Conservation (phyloP, 192 early-diverging fungal species). For the Coemansia interrupta region DNA sequence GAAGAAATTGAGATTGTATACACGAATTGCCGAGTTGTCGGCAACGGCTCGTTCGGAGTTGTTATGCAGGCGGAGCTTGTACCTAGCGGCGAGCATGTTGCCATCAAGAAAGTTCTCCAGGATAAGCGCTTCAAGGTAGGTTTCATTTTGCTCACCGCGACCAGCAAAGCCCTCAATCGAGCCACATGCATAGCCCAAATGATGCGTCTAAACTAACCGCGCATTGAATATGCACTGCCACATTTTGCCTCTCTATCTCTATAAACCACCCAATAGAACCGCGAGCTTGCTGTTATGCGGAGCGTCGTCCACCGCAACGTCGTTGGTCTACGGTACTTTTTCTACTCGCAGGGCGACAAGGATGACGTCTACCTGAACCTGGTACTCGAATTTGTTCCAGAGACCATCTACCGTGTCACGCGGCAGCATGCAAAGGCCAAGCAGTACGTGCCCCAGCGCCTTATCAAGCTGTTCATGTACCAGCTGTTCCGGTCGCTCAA, state of each 20-base stretch:
- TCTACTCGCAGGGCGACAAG: slow-evolving; percentile 89
- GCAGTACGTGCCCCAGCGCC: slow-evolving; percentile 91
- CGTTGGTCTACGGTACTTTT: slow-evolving; percentile 83
- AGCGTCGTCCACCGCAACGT: slow-evolving; percentile 92
- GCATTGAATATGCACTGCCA: too few relatives aligned
- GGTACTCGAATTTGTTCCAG: slow-evolving; percentile 91
- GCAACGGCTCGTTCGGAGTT: slow-evolving; percentile 97
- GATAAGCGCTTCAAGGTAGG: slow-evolving; percentile 89
- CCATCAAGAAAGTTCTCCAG: slow-evolving; percentile 98
- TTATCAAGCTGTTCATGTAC: slow-evolving; percentile 98
- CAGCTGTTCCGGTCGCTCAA: slow-evolving; percentile 95
- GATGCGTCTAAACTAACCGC: too few relatives aligned
- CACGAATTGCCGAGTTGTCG: slow-evolving; percentile 89
- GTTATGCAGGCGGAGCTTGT: slow-evolving; percentile 92
- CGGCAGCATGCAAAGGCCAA: slow-evolving; percentile 87
- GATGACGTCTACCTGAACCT: slow-evolving; percentile 97
- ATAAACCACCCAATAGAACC: slow-evolving; percentile 18
- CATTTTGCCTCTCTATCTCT: too few relatives aligned
- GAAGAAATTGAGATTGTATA: slow-evolving; percentile 84
- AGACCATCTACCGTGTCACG: slow-evolving; percentile 92
- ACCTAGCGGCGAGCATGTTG: slow-evolving; percentile 74
- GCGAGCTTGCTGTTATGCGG: slow-evolving; percentile 68
- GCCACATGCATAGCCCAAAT: too few relatives aligned
- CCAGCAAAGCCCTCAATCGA: too few relatives aligned
- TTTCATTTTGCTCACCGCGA: too few relatives aligned